Evolutionary conservation across 305 asterid species (phyloP), one percentile per base, ranked within the genome.

Genomic region (Fraxinus greggii): DNA sequence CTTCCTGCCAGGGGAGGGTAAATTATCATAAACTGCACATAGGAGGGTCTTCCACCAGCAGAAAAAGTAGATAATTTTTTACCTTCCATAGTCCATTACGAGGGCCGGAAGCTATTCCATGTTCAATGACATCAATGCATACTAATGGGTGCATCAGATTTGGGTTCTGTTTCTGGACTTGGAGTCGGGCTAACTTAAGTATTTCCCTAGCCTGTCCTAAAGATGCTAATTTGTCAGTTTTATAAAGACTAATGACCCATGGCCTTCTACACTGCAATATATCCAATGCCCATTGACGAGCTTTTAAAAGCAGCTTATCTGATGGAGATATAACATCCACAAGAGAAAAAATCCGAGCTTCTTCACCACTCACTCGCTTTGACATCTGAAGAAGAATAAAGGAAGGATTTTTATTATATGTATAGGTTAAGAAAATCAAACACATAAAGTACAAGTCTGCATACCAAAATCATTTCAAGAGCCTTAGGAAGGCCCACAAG

Each of bases 221-320:
- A 28, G 93, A 80, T 77, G 81, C 89, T 82, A 92, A 76, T 88
- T 89, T 90, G 81, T 92, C 92, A 4, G 91, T 88, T 88, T 79
- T 88, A 79, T 86, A 80, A 65, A 90, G 92, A 86, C 92, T 89
- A 80, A 83, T 79, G 65, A 85, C 81, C 91, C 90, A 87, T 83
- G 92, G 92, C 65, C 76, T 89, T 77, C 79, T 83, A 63, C 90
- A 51, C 82, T 87, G 92, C 21, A 80, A 85, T 61, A 92, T 92
- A 79, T 89, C 95, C 78, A 92, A 86, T 69, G 93, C 92, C 92
- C 93, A 90, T 40, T 69, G 82, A 73, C 90, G 83, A 86, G 95
- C 92, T 74, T 85, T 85, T 76, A 72, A 80, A 80, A 90, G 87
- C 83, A 92, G 87, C 84, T 87, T 83, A 82, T 87, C 85, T 5